These are phyloP conservation scores for Trichoderma sp. DNA, from an alignment of 2,329 filamentous ascomycete genomes.

Conservation along the genomic window DNA sequence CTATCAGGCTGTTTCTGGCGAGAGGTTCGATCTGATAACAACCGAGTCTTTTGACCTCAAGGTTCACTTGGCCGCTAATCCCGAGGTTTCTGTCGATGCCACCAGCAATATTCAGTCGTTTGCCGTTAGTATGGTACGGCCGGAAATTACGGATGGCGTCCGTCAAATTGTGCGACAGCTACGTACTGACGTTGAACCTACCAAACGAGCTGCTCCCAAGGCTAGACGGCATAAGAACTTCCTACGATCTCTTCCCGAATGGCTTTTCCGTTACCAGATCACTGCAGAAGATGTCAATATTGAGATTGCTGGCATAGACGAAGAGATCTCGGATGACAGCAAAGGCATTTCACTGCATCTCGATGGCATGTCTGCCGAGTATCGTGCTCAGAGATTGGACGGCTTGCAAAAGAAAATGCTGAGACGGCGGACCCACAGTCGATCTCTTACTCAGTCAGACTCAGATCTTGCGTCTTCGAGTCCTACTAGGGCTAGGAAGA, in stretches of 20 bases:
- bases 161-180: constrained; percentile 89
- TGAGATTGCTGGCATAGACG: constrained; percentile 87
- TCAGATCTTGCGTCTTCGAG: constrained; percentile 56
- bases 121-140: constrained; percentile 84
- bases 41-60: constrained; percentile 90
- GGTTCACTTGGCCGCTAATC: constrained; percentile 79
- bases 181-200: constrained; percentile 67
- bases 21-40: constrained; percentile 82
- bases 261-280: constrained; percentile 82
- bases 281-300: constrained; percentile 88
- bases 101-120: constrained; percentile 84
- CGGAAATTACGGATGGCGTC: constrained; percentile 90
- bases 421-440: constrained; percentile 74
- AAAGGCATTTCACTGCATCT: constrained; percentile 85
- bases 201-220: constrained; percentile 56
- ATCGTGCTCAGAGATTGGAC: constrained; percentile 79
- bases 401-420: constrained; percentile 59
- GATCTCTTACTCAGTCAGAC: constrained; percentile 70
- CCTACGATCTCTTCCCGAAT: constrained; percentile 76
- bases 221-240: constrained; percentile 65
- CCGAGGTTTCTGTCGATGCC: constrained; percentile 80
- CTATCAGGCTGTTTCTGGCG: constrained; percentile 85
- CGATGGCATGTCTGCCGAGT: constrained; percentile 86
- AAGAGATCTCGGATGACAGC: constrained; percentile 78
- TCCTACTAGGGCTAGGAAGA: constrained; percentile 53